phyloP scores from a whole-genome alignment of 2,329 filamentous ascomycete genomes.

The Nothophoma quercina region DNA sequence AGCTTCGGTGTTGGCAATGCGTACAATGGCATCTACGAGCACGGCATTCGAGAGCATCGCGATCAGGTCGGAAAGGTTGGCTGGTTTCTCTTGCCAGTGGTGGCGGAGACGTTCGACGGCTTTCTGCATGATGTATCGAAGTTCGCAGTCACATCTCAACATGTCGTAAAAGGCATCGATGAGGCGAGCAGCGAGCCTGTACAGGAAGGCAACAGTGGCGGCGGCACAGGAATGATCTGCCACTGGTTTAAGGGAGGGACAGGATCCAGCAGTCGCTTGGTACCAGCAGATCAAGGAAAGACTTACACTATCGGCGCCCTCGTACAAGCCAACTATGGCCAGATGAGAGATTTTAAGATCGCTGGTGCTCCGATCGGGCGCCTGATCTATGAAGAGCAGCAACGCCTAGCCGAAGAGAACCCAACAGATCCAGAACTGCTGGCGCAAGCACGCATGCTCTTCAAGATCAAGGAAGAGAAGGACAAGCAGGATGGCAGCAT shows the following conservation, averaged over 20 bases:
- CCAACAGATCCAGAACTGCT: constrained; percentile 36
- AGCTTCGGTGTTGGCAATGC: constrained; percentile 65
- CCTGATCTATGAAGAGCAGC: constrained; percentile 59
- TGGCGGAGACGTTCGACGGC: constrained; percentile 71
- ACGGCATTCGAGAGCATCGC: constrained; percentile 58
- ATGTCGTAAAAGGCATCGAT: constrained; percentile 63
- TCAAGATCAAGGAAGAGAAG: constrained; percentile 45
- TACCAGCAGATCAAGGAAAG: constrained; percentile 46
- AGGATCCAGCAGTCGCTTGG: constrained; percentile 65
- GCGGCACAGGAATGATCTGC: constrained; percentile 73
- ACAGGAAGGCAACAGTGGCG: constrained; percentile 68
- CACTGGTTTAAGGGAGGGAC: constrained; percentile 73
- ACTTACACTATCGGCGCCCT: constrained; percentile 68
- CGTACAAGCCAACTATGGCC: constrained; percentile 72
- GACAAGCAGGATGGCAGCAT: constrained; percentile 69
- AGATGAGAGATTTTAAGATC: constrained; percentile 63
- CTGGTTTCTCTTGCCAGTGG: constrained; percentile 64
- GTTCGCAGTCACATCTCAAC: constrained; percentile 62
- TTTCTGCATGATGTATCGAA: constrained; percentile 65
- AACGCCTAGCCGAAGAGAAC: constrained; percentile 45
- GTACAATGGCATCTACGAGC: constrained; percentile 66
- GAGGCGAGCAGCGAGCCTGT: constrained; percentile 61
- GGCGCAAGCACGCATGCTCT: constrained; percentile 37
- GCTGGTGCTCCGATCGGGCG: constrained; percentile 68
- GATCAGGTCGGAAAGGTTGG: constrained; percentile 55